Evolutionary conservation across 106 monocot genomes (phyloP).

Genomic region (Acanthochlamys bracteata): DNA sequence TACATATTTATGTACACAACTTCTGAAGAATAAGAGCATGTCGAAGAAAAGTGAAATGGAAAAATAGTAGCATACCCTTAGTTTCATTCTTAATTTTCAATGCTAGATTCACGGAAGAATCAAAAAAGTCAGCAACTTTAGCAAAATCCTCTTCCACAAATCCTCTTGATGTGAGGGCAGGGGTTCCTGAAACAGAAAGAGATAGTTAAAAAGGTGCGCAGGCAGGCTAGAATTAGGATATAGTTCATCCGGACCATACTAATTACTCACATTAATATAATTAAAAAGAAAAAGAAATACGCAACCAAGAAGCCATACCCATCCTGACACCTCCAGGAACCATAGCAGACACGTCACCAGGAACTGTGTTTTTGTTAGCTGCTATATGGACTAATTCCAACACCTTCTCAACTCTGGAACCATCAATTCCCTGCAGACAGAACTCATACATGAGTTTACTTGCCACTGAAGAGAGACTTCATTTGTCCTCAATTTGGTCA

Average conservation of each 20-base stretch:
- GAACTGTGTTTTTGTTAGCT: slow-evolving; percentile 95
- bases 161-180: slow-evolving; percentile 92
- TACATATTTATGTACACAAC: background rate
- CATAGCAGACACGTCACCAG: slow-evolving; percentile 98
- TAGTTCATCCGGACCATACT: too few species aligned
- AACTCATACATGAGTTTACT: background rate
- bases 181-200: slow-evolving; percentile 59
- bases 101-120: slow-evolving; percentile 66
- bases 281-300: too few species aligned
- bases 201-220: too few species aligned
- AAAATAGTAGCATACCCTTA: slow-evolving; percentile 30
- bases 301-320: slow-evolving; percentile 50
- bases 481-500: too few species aligned
- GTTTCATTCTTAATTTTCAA: slow-evolving; percentile 71
- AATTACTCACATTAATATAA: too few species aligned
- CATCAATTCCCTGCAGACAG: slow-evolving; percentile 73
- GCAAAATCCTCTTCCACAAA: slow-evolving; percentile 91
- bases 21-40: too few species aligned
- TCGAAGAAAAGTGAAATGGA: background rate
- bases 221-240: too few species aligned
- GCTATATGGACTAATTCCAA: slow-evolving; percentile 90
- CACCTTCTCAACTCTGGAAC: slow-evolving; percentile 95
- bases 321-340: slow-evolving; percentile 97
- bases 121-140: slow-evolving; percentile 89
- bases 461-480: too few species aligned